Evolutionary conservation across 345 rosid species (phyloP).

Genomic region (Sisymbrium irio): DNA sequence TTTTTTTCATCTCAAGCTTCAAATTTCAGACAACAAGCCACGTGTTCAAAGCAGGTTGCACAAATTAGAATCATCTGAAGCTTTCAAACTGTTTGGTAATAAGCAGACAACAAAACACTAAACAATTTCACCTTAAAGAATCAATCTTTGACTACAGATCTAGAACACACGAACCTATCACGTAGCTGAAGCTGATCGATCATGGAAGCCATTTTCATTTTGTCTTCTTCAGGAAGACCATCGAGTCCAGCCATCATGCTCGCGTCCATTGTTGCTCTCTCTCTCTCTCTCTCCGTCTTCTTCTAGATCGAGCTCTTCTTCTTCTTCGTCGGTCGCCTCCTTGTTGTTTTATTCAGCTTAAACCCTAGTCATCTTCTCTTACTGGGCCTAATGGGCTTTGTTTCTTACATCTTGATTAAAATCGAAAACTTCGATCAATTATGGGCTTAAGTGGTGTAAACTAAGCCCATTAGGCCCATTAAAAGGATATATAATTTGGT

Average conservation of each 20-base stretch:
- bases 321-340: conserved; percentile 26
- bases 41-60: neutral
- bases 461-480: conserved; percentile 1
- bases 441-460: too few species aligned
- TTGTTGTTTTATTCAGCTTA: neutral
- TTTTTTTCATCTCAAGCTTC: conserved; percentile 44
- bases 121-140: too few species aligned
- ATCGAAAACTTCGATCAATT: too few species aligned
- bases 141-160: too few species aligned
- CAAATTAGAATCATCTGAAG: conserved; percentile 15
- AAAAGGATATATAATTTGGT: too few species aligned
- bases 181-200: conserved; percentile 91
- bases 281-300: neutral
- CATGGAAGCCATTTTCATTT: conserved; percentile 68
- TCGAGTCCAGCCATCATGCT: conserved; percentile 79
- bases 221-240: conserved; percentile 74
- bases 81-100: neutral
- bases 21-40: conserved; percentile 30
- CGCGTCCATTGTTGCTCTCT: conserved; percentile 54
- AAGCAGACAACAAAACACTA: neutral
- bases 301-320: neutral
- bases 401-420: neutral
- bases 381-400: conserved; percentile 9
- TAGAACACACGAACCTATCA: conserved; percentile 51
- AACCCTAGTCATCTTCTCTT: conserved; percentile 26